These are phyloP conservation scores for Ajuga chamaepitys DNA, from an alignment of 257 asterid species.

Conservation along the genomic window DNA sequence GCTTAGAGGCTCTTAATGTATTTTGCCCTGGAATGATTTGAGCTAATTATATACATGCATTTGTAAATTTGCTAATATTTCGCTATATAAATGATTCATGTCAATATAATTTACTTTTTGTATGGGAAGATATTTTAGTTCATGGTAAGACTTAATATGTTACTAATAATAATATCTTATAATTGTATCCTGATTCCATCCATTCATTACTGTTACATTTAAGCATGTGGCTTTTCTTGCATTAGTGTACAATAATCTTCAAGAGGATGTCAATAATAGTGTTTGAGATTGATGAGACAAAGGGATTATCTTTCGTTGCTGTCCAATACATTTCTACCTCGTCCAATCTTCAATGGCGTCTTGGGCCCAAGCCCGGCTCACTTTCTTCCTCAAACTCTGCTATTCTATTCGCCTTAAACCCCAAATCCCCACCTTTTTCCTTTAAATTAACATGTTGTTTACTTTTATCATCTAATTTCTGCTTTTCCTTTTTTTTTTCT, in stretches of 20 bases:
- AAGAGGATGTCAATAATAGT: background rate
- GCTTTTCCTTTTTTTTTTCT: too few relatives aligned
- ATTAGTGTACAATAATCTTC: background rate
- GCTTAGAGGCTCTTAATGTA: background rate
- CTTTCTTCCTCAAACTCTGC: too few relatives aligned
- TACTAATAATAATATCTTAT: background rate
- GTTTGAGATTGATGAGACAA: conserved; percentile 1
- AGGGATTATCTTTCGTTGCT: conserved; percentile 4
- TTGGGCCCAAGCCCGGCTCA: too few relatives aligned
- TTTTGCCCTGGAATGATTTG: background rate
- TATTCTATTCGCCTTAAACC: too few relatives aligned
- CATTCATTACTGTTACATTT: background rate
- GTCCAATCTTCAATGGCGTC: too few relatives aligned
- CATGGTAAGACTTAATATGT: background rate
- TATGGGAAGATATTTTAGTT: background rate
- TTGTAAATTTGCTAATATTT: background rate
- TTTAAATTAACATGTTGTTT: too few relatives aligned
- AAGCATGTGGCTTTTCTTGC: background rate
- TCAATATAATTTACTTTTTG: background rate
- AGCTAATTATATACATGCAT: background rate
- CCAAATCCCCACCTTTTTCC: too few relatives aligned
- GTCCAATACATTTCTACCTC: background rate
- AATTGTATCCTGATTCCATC: background rate
- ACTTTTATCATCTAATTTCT: too few relatives aligned
- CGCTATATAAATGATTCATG: background rate